A percentile compares a stretch with the other conserved stretches of the same genome.
These are phyloP conservation scores for Ascochyta koolunga DNA, from an alignment of 2,329 filamentous ascomycete genomes.

Conservation along the genomic window DNA sequence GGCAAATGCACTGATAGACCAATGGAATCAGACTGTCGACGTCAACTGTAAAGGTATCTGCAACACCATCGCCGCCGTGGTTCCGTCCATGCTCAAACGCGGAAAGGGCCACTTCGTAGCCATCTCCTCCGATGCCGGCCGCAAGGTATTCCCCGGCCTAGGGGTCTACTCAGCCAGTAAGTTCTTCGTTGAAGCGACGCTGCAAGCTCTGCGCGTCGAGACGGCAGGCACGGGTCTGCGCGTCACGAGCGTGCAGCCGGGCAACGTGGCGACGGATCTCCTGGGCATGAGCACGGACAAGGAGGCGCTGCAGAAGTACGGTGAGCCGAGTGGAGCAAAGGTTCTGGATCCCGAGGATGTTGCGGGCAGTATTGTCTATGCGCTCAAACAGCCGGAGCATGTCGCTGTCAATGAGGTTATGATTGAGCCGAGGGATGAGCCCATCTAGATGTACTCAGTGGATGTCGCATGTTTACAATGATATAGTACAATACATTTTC, in stretches of 20 bases:
- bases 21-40: conserved; percentile 83
- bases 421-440: conserved; percentile 57
- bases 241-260: conserved; percentile 77
- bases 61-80: conserved; percentile 71
- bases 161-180: conserved; percentile 84
- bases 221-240: conserved; percentile 75
- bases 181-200: conserved; percentile 82
- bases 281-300: conserved; percentile 75
- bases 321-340: conserved; percentile 75
- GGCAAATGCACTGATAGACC: conserved; percentile 73
- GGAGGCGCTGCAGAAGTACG: conserved; percentile 80
- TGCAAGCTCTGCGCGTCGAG: conserved; percentile 77
- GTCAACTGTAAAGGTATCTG: conserved; percentile 86
- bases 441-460: conserved; percentile 27
- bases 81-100: conserved; percentile 74
- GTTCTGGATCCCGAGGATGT: conserved; percentile 77
- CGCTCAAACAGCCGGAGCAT: conserved; percentile 74
- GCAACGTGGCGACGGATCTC: conserved; percentile 76
- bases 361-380: conserved; percentile 74
- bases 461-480: no score
- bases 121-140: conserved; percentile 81
- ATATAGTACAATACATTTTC: no score
- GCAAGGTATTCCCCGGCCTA: conserved; percentile 80
- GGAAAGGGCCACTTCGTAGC: conserved; percentile 76
- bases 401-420: conserved; percentile 81